Conservation (phyloP, 345 rosid species). For the Pistacia atlantica region DNA sequence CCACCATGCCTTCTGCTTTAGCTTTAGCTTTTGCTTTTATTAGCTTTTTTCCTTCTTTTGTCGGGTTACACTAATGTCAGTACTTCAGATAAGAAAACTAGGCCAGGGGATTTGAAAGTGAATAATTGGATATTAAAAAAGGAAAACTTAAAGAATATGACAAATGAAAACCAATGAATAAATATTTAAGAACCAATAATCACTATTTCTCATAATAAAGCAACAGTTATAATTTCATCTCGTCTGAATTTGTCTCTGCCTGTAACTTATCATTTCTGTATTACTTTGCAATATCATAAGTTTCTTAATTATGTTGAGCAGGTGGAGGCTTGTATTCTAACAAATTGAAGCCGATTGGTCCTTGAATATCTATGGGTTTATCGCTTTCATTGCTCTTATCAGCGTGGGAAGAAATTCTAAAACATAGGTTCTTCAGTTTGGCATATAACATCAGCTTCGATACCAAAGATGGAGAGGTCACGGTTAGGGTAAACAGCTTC, state of each 20-base stretch:
- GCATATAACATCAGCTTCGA: constrained; percentile 23
- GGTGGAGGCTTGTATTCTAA: background rate
- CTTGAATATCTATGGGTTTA: constrained; percentile 34
- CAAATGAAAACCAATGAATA: too few relatives aligned
- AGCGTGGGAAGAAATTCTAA: constrained; percentile 40
- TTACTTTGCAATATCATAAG: background rate
- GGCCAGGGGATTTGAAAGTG: too few relatives aligned
- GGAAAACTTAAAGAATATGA: too few relatives aligned
- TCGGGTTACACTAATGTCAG: too few relatives aligned
- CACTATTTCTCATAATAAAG: background rate
- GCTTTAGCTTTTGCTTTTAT: too few relatives aligned
- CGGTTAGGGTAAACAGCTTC: constrained; percentile 33
- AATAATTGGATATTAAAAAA: too few relatives aligned
- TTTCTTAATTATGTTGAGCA: constrained; percentile 8
- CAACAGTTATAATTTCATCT: background rate
- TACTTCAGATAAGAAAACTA: too few relatives aligned
- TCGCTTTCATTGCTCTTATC: constrained; percentile 42
- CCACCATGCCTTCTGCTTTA: too few relatives aligned
- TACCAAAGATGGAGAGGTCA: constrained; percentile 20
- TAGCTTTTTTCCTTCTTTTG: too few relatives aligned
- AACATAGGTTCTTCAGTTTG: constrained; percentile 25
- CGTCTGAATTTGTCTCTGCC: too few relatives aligned
- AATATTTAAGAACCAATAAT: too few relatives aligned
- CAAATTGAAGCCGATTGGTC: background rate
- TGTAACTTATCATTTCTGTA: background rate